Evolutionary conservation across 2,329 filamentous ascomycete species (phyloP), one percentile per base, ranked within the genome.

Genomic region (Macrophomina phaseolina): DNA sequence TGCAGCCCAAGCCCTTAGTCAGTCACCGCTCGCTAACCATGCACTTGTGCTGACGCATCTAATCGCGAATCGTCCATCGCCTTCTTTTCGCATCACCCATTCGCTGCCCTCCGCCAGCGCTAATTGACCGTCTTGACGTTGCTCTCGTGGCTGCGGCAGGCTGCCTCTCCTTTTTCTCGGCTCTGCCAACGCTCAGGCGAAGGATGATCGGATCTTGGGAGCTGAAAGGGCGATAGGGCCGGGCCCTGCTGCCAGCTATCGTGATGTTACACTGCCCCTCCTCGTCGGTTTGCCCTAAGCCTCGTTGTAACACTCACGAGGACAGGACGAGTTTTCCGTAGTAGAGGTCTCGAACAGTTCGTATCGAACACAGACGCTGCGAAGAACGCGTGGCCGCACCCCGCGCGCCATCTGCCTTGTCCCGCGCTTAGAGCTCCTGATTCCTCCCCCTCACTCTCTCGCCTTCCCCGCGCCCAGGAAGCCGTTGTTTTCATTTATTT

Each of bases 71-170:
- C 30, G 16, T 34, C 36, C 52, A 55, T 55, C 14, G 30, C 53
- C 23, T 3, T 38, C 7, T 58, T 23, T 3, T 23, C 23, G 23
- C 53, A 18, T 32, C 23, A 58, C 28, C 23, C 18, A 38, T 42
- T 58, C 53, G 53, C 18, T 58, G 36, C 53, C 53, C 53, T 40
- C 14, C 4, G 11, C 14, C 38, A 9, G 28, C 40, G 55, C 55
- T 60, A 60, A 23, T 18, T 30, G 23, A 14, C 36, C 12, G 30
- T 42, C 36, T 45, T 36, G 38, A 23, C 14, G 23, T 36, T 38
- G 23, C 28, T 23, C 36, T 23, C 32, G 30, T 34, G 23, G 55
- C 40, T 60, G 55, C 55, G 55, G 55, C 55, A 60, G 55, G 55
- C 16, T 40, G 55, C 55, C 55, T 60, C 16, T 23, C 42, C 16